Conservation (phyloP, 352 stramenopile genomes). For the Phytophthora pini region DNA sequence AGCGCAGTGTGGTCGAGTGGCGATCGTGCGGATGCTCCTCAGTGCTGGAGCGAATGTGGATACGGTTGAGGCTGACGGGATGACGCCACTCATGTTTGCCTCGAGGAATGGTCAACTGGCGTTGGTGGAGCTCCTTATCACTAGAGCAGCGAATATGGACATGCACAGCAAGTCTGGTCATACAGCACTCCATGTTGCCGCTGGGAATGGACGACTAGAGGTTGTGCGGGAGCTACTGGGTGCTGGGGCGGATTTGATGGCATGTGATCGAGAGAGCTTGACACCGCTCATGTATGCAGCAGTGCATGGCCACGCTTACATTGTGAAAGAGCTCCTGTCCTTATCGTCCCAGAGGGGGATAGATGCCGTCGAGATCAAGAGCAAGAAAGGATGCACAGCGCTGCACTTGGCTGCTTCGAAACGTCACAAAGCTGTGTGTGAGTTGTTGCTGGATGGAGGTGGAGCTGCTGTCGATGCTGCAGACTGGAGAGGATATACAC, state of each 20-base stretch:
- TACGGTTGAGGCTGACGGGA: slow-evolving; percentile 16
- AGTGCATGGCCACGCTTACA: slow-evolving; percentile 23
- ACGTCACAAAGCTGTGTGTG: slow-evolving; percentile 25
- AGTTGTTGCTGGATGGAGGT: slow-evolving; percentile 33
- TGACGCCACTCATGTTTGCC: slow-evolving; percentile 36
- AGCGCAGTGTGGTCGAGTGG: slow-evolving; percentile 22
- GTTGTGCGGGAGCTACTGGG: slow-evolving; percentile 27
- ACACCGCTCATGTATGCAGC: slow-evolving; percentile 37
- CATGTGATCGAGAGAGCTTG: slow-evolving; percentile 21
- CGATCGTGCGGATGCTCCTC: slow-evolving; percentile 20
- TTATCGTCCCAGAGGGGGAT: slow-evolving; percentile 9
- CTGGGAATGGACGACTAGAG: slow-evolving; percentile 26
- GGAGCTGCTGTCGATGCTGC: slow-evolving; percentile 25
- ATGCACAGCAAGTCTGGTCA: slow-evolving; percentile 13
- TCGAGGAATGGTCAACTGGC: slow-evolving; percentile 30
- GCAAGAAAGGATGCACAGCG: slow-evolving; percentile 23
- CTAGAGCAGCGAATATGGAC: slow-evolving; percentile 19
- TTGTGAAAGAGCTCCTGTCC: slow-evolving; percentile 29
- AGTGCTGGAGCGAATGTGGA: slow-evolving; percentile 21
- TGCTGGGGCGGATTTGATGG: slow-evolving; percentile 20
- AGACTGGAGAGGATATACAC: slow-evolving; percentile 31
- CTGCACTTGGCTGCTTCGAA: slow-evolving; percentile 31
- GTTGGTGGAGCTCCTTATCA: slow-evolving; percentile 24
- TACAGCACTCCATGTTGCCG: slow-evolving; percentile 30
- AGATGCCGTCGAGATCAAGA: slow-evolving; percentile 29